Evolutionary conservation across 495 filamentous ascomycete species (phyloP), one percentile per base, ranked within the genome.

Genomic region (Aspergillus hancockii): DNA sequence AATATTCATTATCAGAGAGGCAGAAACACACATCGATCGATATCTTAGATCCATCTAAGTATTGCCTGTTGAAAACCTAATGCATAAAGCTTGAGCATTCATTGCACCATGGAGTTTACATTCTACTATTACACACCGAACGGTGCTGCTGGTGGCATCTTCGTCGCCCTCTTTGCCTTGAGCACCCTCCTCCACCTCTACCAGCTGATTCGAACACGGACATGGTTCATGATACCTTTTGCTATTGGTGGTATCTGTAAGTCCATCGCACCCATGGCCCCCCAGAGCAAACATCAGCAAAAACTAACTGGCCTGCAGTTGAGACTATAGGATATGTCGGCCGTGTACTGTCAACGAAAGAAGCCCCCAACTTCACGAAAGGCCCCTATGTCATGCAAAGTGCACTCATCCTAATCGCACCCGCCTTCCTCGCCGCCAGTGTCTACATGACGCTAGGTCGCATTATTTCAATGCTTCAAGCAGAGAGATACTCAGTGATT

Each of bases 211-310:
- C 71, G 69, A 8, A 76, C 73, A 7, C 61, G 76, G 25, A 72
- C 76, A 18, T 82, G 78, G 80, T 85, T 84, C 69, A 78, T 83
- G 71, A 75, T 85, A 19, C 74, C 79, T 4, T 84, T 88, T 62
- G 57, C 76, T 34, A 68, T 87, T 19, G 83, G 85, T 25, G 81
- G 77, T 18, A 58, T 78, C 28, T 71, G 83, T 86, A 70, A 60
- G 82, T 72, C n/a, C n/a, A n/a, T n/a, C n/a, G n/a, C n/a, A n/a
- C n/a, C n/a, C n/a, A n/a, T n/a, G n/a, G n/a, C n/a, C n/a, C n/a
- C n/a, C n/a, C n/a, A n/a, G n/a, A n/a, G n/a, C n/a, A n/a, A n/a
- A n/a, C n/a, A n/a, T n/a, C n/a, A n/a, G n/a, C n/a, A n/a, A 7
- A 7, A 7, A 1, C 30, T 31, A 31, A 21, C 8, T 10, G 8